Percentiles rank a stretch among this genome's conserved stretches.
Conservation (phyloP, 1,284 basidiomycete genomes). For the Farysia itapuensis region DNA sequence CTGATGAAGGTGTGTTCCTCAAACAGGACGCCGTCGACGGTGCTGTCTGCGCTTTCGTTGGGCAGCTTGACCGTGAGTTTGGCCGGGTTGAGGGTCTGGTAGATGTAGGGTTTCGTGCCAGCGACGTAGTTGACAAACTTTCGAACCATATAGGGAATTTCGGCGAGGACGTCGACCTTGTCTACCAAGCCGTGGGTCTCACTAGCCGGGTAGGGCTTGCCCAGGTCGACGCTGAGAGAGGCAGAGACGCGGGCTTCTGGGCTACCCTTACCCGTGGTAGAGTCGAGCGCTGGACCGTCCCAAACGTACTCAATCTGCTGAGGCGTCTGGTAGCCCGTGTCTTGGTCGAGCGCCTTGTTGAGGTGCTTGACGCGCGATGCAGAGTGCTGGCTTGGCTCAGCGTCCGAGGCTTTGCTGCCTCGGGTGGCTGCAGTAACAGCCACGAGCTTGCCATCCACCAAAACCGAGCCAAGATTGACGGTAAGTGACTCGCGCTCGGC, state of each 20-base stretch:
- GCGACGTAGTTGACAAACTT: conserved; percentile 86
- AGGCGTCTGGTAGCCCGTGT: conserved; percentile 81
- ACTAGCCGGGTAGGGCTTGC: conserved; percentile 36
- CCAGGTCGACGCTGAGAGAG: conserved; percentile 40
- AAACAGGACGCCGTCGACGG: conserved; percentile 74
- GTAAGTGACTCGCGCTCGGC: conserved; percentile 38
- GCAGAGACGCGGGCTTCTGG: conserved; percentile 29
- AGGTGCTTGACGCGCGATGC: conserved; percentile 72
- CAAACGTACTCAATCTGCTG: conserved; percentile 74
- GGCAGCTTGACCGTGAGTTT: conserved; percentile 72
- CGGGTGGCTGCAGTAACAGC: conserved; percentile 65
- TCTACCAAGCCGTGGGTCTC: conserved; percentile 76
- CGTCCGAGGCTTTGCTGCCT: conserved; percentile 52
- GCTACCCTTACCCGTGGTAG: conserved; percentile 24
- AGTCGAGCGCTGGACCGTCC: conserved; percentile 69
- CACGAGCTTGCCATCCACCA: conserved; percentile 74
- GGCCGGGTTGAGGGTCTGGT: conserved; percentile 81
- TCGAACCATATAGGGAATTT: conserved; percentile 89
- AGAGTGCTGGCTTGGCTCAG: conserved; percentile 65
- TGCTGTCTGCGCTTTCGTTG: conserved; percentile 4
- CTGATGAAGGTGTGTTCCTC: conserved; percentile 86
- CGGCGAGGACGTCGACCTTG: conserved; percentile 93
- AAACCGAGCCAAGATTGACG: conserved; percentile 82
- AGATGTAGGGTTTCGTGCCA: conserved; percentile 88
- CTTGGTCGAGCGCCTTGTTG: conserved; percentile 67